Evolutionary conservation across 2,329 filamentous ascomycete genomes (phyloP), one percentile per base, ranked within the genome.

Genomic region (Penicillium palitans): DNA sequence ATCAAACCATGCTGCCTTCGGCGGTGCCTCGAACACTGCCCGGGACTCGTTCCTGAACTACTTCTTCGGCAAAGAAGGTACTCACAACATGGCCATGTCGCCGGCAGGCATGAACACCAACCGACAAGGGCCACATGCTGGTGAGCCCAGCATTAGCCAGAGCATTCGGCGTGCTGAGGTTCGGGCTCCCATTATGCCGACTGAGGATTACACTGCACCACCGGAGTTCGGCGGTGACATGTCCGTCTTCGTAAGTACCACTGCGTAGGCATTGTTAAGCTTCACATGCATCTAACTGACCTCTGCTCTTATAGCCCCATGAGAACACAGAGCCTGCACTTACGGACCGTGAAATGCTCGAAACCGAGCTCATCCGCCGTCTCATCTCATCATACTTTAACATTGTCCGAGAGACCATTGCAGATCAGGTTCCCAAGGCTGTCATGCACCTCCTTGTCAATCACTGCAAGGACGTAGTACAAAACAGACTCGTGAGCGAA

Each of bases 391-490:
- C 93, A 1, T 99, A 99, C 81, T 99, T 99, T 82, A 96, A 96
- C 76, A 99, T 99, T 70, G 95, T 99, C 47, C 90, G 95, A 62
- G 95, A 99, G 78, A 93, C 91, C n/a, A 96, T 97, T 69, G 93
- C 93, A 45, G 95, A 99, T 74, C 93, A 98, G 78, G 95, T 99
- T 12, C 95, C 95, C 66, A 99, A 99, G 80, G 95, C 95, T 6
- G 90, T 99, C 67, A 99, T 99, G 95, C 95, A 99, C 75, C 85
- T 99, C 47, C 85, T 99, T 35, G 95, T 99, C 72, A 99, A 99
- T 78, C 91, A 97, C 80, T 96, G 91, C 79, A 97, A 98, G 76
- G 95, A 99, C 66, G 93, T 93, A 13, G 93, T 99, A 33, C 95
- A 99, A 77, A 99, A 99, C 77, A 86, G 95, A 46, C 86, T 99